Conservation (phyloP, 1,284 basidiomycete species). For the Cutaneotrichosporon dermatis region DNA sequence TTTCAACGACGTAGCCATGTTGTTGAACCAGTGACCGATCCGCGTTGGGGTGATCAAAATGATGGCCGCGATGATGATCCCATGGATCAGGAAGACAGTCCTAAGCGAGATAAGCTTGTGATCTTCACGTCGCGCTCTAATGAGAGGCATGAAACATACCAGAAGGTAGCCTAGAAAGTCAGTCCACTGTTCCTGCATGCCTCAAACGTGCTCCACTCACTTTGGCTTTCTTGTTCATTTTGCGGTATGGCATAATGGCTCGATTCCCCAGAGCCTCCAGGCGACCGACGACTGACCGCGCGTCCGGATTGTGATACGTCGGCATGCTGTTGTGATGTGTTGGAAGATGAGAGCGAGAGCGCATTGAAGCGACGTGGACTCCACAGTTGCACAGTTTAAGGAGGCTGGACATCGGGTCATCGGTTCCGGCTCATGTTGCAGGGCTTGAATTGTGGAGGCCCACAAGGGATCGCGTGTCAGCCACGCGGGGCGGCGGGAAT, state of each 20-base stretch:
- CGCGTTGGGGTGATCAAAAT: slow-evolving; percentile 41
- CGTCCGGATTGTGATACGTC: background rate
- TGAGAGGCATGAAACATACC: slow-evolving; percentile 14
- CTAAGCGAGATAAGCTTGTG: slow-evolving; percentile 10
- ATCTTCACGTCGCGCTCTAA: background rate
- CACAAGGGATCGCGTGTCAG: background rate
- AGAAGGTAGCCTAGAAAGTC: slow-evolving; percentile 23
- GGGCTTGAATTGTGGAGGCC: background rate
- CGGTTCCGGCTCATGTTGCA: background rate
- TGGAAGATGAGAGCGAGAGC: background rate
- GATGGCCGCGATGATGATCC: slow-evolving; percentile 27
- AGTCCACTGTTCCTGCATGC: too few species aligned
- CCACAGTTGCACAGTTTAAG: too few species aligned
- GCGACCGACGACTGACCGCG: background rate
- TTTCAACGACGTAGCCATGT: slow-evolving; percentile 29
- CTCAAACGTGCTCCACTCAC: slow-evolving; percentile 16
- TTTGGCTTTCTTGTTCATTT: slow-evolving; percentile 30
- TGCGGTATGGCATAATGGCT: slow-evolving; percentile 20
- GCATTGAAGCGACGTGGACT: background rate
- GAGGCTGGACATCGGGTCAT: too few species aligned
- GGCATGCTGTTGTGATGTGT: background rate
- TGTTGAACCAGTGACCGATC: slow-evolving; percentile 43
- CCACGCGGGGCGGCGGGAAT: background rate
- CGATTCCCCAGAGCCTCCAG: slow-evolving; percentile 2
- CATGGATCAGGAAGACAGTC: slow-evolving; percentile 25